These are phyloP conservation scores for Leonotis leonurus DNA, from an alignment of 257 asterid species.

Conservation along the genomic window DNA sequence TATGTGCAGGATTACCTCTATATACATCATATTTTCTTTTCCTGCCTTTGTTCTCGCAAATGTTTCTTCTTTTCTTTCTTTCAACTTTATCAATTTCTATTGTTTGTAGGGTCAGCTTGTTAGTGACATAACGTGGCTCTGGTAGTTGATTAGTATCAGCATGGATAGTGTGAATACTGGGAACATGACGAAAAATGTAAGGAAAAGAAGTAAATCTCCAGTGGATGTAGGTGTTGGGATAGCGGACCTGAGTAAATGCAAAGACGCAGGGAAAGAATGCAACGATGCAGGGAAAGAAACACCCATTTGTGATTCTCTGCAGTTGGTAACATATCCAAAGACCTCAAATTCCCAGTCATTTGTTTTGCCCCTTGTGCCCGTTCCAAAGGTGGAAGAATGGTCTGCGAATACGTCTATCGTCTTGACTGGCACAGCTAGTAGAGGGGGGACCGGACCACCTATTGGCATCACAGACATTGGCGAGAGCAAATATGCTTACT, in stretches of 20 bases:
- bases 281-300: conserved; percentile 21
- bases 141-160: conserved; percentile 2
- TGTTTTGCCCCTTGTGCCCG: conserved; percentile 51
- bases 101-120: background rate
- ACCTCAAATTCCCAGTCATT: conserved; percentile 19
- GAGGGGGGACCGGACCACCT: conserved; percentile 54
- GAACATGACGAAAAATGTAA: conserved; percentile 30
- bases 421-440: conserved; percentile 60
- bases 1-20: background rate
- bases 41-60: background rate
- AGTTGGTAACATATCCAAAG: conserved; percentile 16
- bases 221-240: conserved; percentile 5
- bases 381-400: conserved; percentile 37
- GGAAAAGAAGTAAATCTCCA: conserved; percentile 32
- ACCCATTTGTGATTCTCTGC: conserved; percentile 24
- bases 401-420: conserved; percentile 29
- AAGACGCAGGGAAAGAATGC: conserved; percentile 22
- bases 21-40: background rate
- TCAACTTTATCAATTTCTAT: background rate
- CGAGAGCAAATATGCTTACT: conserved; percentile 52
- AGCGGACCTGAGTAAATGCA: conserved; percentile 16
- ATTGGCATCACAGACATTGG: conserved; percentile 74
- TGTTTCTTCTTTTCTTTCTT: background rate
- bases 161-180: conserved; percentile 34
- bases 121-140: conserved; percentile 7